phyloP scores from a whole-genome alignment of 2,329 filamentous ascomycete genomes.

The Tolypocladium nubicola region DNA sequence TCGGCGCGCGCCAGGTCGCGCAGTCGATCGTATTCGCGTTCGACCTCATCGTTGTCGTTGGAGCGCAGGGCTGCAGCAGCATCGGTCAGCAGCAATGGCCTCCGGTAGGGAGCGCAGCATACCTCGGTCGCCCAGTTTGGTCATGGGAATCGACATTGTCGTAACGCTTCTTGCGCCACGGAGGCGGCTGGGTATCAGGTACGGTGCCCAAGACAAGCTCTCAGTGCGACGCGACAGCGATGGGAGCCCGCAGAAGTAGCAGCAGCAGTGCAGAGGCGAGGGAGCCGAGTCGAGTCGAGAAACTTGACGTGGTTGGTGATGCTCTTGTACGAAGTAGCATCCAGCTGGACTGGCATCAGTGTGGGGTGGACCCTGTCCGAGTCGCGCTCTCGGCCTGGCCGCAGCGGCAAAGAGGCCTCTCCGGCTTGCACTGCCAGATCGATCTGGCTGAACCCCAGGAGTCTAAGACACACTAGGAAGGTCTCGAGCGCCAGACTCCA shows the following conservation, averaged over 20 bases:
- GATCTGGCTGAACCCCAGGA: neutral
- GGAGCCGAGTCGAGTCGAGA: neutral
- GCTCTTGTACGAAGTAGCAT: neutral
- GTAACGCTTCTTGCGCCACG: neutral
- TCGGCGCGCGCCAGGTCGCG: slow-evolving; percentile 75
- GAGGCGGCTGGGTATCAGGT: neutral
- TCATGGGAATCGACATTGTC: slow-evolving; percentile 26
- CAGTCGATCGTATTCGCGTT: slow-evolving; percentile 86
- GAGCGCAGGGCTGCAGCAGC: slow-evolving; percentile 60
- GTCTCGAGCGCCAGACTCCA: neutral
- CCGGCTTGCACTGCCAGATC: neutral
- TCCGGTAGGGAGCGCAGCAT: slow-evolving; percentile 7
- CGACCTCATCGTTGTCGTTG: slow-evolving; percentile 52
- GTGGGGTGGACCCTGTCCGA: neutral
- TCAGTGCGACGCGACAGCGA: neutral
- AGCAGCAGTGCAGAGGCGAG: neutral
- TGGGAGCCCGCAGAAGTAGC: neutral
- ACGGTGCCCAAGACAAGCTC: neutral
- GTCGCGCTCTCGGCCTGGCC: neutral
- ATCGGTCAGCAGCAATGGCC: neutral
- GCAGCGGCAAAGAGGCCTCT: neutral
- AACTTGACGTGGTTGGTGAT: neutral
- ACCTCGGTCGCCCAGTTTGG: slow-evolving; percentile 29
- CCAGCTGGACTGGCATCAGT: neutral
- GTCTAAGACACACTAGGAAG: neutral